phyloP scores from a whole-genome alignment of 352 stramenopile genomes.

The Pythium dissimile region DNA sequence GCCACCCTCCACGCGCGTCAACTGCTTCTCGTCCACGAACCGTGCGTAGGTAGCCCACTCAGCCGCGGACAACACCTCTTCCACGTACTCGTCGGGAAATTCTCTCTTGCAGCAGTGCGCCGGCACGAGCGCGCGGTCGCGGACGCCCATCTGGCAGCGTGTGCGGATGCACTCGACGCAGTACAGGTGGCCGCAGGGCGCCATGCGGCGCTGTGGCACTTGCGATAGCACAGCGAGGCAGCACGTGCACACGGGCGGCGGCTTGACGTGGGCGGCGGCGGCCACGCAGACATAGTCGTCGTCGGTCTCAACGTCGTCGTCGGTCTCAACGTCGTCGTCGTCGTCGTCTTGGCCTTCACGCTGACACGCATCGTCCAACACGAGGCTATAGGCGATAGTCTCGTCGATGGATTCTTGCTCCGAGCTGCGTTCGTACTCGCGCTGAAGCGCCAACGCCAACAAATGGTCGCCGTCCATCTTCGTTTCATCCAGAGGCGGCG shows the following conservation, averaged over 20 bases:
- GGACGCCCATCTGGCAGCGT: slow-evolving; percentile 49
- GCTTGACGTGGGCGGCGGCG: slow-evolving; percentile 28
- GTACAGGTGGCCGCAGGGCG: slow-evolving; percentile 64
- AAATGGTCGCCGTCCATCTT: background rate
- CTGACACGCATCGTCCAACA: slow-evolving; percentile 32
- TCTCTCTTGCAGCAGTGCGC: slow-evolving; percentile 73
- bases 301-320: slow-evolving; percentile 15
- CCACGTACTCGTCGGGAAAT: slow-evolving; percentile 61
- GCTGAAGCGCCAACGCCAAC: slow-evolving; percentile 33
- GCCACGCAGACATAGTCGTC: slow-evolving; percentile 13
- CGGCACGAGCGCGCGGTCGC: slow-evolving; percentile 52
- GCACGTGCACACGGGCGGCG: slow-evolving; percentile 35
- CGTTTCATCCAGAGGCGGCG: background rate
- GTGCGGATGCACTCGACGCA: slow-evolving; percentile 48
- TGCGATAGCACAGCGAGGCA: slow-evolving; percentile 27
- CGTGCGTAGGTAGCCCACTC: slow-evolving; percentile 43
- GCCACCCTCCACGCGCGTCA: slow-evolving; percentile 32
- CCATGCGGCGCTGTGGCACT: slow-evolving; percentile 18
- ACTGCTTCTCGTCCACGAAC: slow-evolving; percentile 54
- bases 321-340: slow-evolving; percentile 3
- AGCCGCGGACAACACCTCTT: slow-evolving; percentile 26
- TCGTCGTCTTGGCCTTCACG: slow-evolving; percentile 22
- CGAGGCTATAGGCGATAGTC: slow-evolving; percentile 43
- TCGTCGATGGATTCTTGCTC: slow-evolving; percentile 38
- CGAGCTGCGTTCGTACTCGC: slow-evolving; percentile 30